Conservation (phyloP, 2,329 filamentous ascomycete genomes). For the Hymenoscyphus repandus region DNA sequence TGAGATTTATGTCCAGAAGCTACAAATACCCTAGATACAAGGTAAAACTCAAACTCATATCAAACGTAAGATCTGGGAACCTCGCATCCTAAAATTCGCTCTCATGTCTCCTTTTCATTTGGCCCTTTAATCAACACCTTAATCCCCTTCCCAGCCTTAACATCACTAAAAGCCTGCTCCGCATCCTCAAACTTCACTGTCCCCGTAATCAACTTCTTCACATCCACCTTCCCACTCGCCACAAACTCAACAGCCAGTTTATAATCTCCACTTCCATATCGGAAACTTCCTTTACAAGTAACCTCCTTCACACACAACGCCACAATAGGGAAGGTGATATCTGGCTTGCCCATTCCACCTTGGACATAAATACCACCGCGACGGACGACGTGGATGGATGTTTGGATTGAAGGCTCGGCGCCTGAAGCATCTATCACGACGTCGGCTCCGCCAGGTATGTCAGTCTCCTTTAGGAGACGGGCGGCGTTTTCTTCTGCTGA, state of each 20-base stretch:
- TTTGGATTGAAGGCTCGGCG: constrained; percentile 73
- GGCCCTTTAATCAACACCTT: constrained; percentile 65
- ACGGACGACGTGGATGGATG: constrained; percentile 64
- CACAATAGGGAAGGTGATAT: constrained; percentile 90
- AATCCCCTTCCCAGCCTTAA: constrained; percentile 75
- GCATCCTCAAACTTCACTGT: constrained; percentile 76
- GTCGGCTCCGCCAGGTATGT: constrained; percentile 64
- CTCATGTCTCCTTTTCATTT: constrained; percentile 35
- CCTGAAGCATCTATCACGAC: constrained; percentile 77
- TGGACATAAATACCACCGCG: constrained; percentile 75
- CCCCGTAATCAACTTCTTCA: constrained; percentile 75
- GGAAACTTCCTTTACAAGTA: constrained; percentile 80
- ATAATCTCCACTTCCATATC: constrained; percentile 86
- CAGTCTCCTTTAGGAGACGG: constrained; percentile 58
- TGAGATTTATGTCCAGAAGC: too few species aligned
- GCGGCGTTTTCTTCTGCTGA: constrained; percentile 68
- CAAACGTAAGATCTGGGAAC: too few species aligned
- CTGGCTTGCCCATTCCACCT: constrained; percentile 82
- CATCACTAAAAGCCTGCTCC: constrained; percentile 80
- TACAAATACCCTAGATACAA: too few species aligned
- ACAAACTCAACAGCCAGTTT: constrained; percentile 70
- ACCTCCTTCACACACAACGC: constrained; percentile 86
- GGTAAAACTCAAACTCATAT: too few species aligned
- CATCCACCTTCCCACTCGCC: constrained; percentile 64
- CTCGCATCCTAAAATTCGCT: too few species aligned